Base-by-base conservation (phyloP, 2,329 filamentous ascomycete genomes). In the Calonectria multiphialidica region DNA sequence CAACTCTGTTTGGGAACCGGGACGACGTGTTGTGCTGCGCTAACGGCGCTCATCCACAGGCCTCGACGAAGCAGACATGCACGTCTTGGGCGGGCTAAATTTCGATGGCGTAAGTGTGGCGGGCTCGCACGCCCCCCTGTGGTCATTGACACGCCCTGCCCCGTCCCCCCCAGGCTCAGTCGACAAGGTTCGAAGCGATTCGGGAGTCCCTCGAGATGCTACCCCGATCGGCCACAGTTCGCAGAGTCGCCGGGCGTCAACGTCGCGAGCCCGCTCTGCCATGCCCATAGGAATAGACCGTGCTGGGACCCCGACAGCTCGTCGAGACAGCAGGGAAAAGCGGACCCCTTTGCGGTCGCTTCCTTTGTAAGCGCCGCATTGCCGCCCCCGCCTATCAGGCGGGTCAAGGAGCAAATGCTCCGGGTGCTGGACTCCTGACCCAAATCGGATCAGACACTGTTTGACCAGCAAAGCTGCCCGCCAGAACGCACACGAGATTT, bases 351-450 rank as follows among this genome's bases (percentile, higher is more conserved):
- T 65, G 64, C 47, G 33, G 59, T 76, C 65, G 67, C 66, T 68
- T 78, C 59, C 75, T 76, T 79, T 77, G 78, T 77, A 81, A 80
- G 80, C 79, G 80, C 79, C 71, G 78, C 79, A 76, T 77, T 78
- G 72, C 74, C 70, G 72, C 77, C 73, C 77, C 76, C 75, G 75
- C 81, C 81, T 80, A 78, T 78, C 76, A 78, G 76, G 74, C 78
- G 72, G 70, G 73, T 73, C 75, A 76, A 76, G 81, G 82, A 83
- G 82, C 82, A 76, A 80, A 79, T 77, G 82, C 82, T 83, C 82
- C 82, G 81, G 78, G 18, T 73, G 49, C 73, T 77, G 63, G 71
- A 74, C 80, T 77, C 71, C 72, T 72, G 71, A 69, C 68, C 75
- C 72, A 68, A 75, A 74, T 73, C 71, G 74, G 73, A 79, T 77